Evolutionary conservation across 2,329 filamentous ascomycete species (phyloP).

Genomic region (Drechslerella coelobrocha): DNA sequence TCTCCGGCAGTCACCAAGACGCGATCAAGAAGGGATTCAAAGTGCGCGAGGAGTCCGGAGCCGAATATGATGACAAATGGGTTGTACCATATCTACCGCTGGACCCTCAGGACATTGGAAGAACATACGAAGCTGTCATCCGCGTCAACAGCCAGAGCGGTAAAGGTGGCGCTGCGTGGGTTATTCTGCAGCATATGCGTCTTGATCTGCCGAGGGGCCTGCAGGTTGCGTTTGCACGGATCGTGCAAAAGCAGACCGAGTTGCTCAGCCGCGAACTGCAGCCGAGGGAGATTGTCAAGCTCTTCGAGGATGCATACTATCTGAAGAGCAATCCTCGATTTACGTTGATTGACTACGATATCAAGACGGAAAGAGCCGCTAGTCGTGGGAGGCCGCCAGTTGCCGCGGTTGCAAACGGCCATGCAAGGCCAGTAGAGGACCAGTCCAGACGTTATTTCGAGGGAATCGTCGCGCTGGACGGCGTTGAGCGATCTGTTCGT

Average conservation of each 20-base stretch:
- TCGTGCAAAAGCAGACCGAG: conserved; percentile 84
- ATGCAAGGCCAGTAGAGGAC: conserved; percentile 64
- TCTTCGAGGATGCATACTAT: conserved; percentile 91
- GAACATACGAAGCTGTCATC: conserved; percentile 97
- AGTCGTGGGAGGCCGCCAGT: conserved; percentile 69
- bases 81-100: conserved; percentile 89
- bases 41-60: conserved; percentile 68
- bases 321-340: conserved; percentile 78
- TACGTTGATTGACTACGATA: conserved; percentile 87
- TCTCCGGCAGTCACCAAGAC: conserved; percentile 91
- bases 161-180: conserved; percentile 93
- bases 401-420: conserved; percentile 61
- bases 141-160: conserved; percentile 96
- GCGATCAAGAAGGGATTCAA: conserved; percentile 94
- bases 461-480: conserved; percentile 77
- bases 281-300: conserved; percentile 78
- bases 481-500: conserved; percentile 75
- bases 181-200: conserved; percentile 85
- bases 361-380: conserved; percentile 78
- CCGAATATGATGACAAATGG: conserved; percentile 73
- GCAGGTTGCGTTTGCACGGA: conserved; percentile 86
- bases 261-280: conserved; percentile 81
- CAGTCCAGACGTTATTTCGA: conserved; percentile 74
- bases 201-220: conserved; percentile 91
- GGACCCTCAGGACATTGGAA: conserved; percentile 89